A percentile compares a stretch with the other conserved stretches of the same genome.
Conservation (phyloP, 2,329 filamentous ascomycete species). For the Hypoxylon sp. region DNA sequence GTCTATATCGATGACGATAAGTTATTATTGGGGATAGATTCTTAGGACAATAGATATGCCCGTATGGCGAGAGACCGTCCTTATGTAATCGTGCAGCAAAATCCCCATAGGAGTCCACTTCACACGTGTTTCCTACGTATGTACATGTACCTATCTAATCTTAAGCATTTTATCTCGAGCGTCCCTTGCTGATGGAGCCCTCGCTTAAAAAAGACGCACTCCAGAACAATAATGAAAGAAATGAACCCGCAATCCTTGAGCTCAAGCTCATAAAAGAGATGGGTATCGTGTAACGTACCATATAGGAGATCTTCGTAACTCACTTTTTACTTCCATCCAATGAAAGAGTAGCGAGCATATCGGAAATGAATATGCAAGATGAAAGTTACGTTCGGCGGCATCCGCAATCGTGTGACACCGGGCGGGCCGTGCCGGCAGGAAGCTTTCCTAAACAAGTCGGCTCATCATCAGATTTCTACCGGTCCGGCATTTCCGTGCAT, state of each 20-base stretch:
- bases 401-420: neutral
- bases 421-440: conserved; percentile 4
- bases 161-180: neutral
- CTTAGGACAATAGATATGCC: conserved; percentile 4
- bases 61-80: conserved; percentile 6
- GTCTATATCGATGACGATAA: conserved; percentile 1
- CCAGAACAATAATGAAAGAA: neutral
- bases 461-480: neutral
- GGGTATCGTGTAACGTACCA: neutral
- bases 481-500: conserved; percentile 6
- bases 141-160: no score
- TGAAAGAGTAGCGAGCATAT: neutral
- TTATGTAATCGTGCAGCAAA: conserved; percentile 28
- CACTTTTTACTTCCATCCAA: neutral
- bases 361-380: conserved; percentile 14
- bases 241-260: neutral
- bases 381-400: conserved; percentile 11
- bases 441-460: conserved; percentile 7
- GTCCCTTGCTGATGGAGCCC: neutral
- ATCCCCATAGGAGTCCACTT: neutral
- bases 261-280: neutral
- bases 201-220: neutral
- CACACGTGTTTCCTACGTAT: conserved; percentile 17
- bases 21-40: conserved; percentile 2
- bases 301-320: neutral